Conservation (phyloP, 202 grass and related monocot genomes). For the Zizania palustris region DNA sequence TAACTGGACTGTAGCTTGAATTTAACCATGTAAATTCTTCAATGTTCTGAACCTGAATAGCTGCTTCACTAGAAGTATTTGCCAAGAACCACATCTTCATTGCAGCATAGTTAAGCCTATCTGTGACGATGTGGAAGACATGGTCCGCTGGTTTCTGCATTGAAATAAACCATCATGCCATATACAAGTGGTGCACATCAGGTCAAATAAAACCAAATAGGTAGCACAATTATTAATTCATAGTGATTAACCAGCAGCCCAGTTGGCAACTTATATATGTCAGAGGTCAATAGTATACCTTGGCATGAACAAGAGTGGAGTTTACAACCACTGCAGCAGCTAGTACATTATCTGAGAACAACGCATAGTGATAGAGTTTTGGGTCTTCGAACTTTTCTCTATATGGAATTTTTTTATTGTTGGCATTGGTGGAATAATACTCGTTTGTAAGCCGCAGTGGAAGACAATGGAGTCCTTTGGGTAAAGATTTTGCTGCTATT, state of each 20-base stretch:
- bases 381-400: constrained; percentile 69
- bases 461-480: constrained; percentile 80
- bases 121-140: constrained; percentile 90
- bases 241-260: constrained; percentile 2
- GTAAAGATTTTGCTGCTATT: constrained; percentile 74
- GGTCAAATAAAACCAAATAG: constrained; percentile 5
- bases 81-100: constrained; percentile 94
- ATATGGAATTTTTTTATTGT: constrained; percentile 47
- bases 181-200: constrained; percentile 17
- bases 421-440: constrained; percentile 51
- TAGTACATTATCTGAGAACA: constrained; percentile 92
- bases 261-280: not conserved
- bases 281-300: constrained; percentile 45
- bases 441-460: constrained; percentile 68
- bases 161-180: not conserved
- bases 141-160: constrained; percentile 71
- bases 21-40: constrained; percentile 92
- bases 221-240: not conserved
- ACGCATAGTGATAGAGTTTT: constrained; percentile 74
- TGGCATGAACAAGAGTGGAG: constrained; percentile 74
- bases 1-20: constrained; percentile 74
- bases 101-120: constrained; percentile 77
- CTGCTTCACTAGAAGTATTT: constrained; percentile 62
- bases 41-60: constrained; percentile 76
- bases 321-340: constrained; percentile 84